A percentile compares a stretch with the other conserved stretches of the same genome.
Evolutionary conservation across 2,329 filamentous ascomycete species (phyloP).

Genomic region (Dactylellina sp.): DNA sequence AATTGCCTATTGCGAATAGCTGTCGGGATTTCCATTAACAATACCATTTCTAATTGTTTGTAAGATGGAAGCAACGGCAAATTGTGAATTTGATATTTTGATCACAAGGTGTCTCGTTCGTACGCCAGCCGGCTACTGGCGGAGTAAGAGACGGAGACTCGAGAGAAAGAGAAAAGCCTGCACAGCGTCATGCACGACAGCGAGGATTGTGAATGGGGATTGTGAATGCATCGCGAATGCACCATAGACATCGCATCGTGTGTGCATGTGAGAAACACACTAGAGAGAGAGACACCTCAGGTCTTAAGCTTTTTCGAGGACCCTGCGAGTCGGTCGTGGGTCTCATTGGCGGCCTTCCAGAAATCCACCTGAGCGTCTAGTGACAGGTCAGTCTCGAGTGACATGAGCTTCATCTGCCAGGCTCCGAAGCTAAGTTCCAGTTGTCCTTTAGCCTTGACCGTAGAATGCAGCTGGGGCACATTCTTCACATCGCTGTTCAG

Average conservation of each 20-base stretch:
- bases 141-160: background rate
- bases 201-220: background rate
- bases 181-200: conserved; percentile 6
- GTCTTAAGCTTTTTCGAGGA: conserved; percentile 22
- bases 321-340: conserved; percentile 27
- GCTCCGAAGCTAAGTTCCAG: conserved; percentile 40
- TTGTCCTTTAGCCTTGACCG: conserved; percentile 41
- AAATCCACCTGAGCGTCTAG: conserved; percentile 43
- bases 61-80: conserved; percentile 13
- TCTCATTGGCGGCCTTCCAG: conserved; percentile 46
- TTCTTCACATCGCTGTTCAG: conserved; percentile 5
- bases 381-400: conserved; percentile 26
- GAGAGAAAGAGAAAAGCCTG: background rate
- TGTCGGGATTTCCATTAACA: conserved; percentile 28
- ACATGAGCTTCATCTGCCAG: conserved; percentile 44
- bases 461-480: conserved; percentile 49
- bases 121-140: conserved; percentile 22
- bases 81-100: conserved; percentile 23
- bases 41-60: conserved; percentile 43
- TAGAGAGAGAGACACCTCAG: conserved; percentile 7
- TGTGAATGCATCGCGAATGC: background rate
- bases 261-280: conserved; percentile 1
- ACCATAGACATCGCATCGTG: conserved; percentile 1
- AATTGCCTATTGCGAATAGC: conserved; percentile 53
- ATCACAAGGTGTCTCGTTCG: conserved; percentile 42